Evolutionary conservation across 441 rosid genomes (phyloP), one percentile per base, ranked within the genome.

Genomic region (Flueggea neowawraea): DNA sequence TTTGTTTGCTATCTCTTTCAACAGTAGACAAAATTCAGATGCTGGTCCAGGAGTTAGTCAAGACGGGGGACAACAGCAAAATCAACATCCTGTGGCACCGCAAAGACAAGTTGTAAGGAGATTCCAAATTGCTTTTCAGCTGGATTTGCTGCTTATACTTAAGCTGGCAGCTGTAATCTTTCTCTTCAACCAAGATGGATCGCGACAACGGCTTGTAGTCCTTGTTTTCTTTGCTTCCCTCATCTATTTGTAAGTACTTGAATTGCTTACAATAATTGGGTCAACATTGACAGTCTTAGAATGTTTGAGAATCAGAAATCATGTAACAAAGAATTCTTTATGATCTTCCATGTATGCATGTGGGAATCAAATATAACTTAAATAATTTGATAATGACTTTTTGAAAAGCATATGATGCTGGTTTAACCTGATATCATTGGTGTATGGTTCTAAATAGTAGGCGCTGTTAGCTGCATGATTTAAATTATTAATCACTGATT

Each of bases 121-220:
- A 75, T 89, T 95, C 74, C 91, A 87, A 65, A 83, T 91, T 12
- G 97, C 97, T 28, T 86, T 95, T 79, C 97, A 87, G 83, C 86
- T 95, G 10, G 99, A 95, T 74, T 80, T 89, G 69, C 77, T 89
- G 60, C 96, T 95, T 31, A 86, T 95, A 58, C 68, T 95, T 52
- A 95, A 91, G 88, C 89, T 95, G 67, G 96, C 86, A 48, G 96
- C 90, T 54, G 95, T 89, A 36, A 87, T 94, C 69, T 94, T 87
- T 80, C 56, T 95, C 83, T 86, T 95, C 86, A 89, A 89, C 82
- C 99, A 89, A 84, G 99, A 91, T 72, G 99, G 99, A 63, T 95
- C 99, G 2, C 89, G 96, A 70, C 92, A 86, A 75, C 82, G 96
- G 77, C 87, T 91, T 7, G 77, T 82, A 54, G 83, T 85, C 70